Conservation (phyloP, 2,329 filamentous ascomycete species). For the Mariannaea elegans region DNA sequence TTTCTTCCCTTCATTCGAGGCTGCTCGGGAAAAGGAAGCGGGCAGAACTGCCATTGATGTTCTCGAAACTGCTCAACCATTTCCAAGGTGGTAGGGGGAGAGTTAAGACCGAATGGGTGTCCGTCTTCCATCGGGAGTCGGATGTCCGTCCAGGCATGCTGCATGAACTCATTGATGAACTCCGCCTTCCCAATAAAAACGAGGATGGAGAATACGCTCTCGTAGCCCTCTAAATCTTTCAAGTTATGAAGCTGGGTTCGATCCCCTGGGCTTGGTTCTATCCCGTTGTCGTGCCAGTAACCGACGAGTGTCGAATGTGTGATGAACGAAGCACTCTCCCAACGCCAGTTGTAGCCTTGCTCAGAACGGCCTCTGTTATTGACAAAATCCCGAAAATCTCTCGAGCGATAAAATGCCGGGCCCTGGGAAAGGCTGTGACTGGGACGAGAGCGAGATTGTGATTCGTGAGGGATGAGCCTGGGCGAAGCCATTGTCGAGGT, state of each 20-base stretch:
- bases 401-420: no score
- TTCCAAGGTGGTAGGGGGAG: neutral
- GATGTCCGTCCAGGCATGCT: neutral
- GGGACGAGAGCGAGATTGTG: no score
- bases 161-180: constrained; percentile 6
- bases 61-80: constrained; percentile 6
- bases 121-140: constrained; percentile 11
- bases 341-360: no score
- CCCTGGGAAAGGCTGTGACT: no score
- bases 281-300: neutral
- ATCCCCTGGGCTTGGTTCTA: neutral
- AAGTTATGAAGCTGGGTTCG: no score
- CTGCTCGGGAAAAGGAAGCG: constrained; percentile 1
- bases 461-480: neutral
- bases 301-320: neutral
- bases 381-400: no score
- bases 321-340: neutral
- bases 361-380: no score
- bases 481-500: neutral
- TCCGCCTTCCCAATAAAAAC: constrained; percentile 9
- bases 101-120: neutral
- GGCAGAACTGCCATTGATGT: constrained; percentile 25
- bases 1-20: neutral
- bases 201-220: constrained; percentile 28
- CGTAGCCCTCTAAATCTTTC: neutral